phyloP scores from a whole-genome alignment of 176 grass and related monocot species.

The Triticum aestivum region DNA sequence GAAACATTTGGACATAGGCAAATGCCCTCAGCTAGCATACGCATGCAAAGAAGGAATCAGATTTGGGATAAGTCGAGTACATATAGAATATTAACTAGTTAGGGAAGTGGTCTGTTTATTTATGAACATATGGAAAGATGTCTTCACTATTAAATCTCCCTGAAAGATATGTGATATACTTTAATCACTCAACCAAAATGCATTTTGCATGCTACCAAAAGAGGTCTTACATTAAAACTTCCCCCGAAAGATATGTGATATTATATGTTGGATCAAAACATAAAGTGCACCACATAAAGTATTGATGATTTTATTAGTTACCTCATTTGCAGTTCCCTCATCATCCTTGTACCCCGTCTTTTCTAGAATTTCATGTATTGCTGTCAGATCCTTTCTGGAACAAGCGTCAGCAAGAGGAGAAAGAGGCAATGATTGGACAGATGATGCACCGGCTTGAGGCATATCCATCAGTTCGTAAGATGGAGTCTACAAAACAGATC shows the following conservation, averaged over 20 bases:
- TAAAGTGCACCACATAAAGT: not conserved
- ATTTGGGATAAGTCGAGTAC: not conserved
- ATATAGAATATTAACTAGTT: not conserved
- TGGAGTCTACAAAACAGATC: constrained; percentile 63
- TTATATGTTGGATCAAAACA: not conserved
- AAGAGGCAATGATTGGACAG: constrained; percentile 65
- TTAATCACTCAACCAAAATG: not conserved
- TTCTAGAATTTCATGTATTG: constrained; percentile 97
- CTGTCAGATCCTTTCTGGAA: constrained; percentile 95
- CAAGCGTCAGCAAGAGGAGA: constrained; percentile 96
- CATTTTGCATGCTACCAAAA: not conserved
- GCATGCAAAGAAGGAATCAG: not conserved
- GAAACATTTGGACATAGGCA: not conserved
- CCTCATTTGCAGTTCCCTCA: constrained; percentile 97
- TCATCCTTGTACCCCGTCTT: constrained; percentile 92
- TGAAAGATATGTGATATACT: not conserved
- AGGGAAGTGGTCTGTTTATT: not conserved
- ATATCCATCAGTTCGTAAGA: constrained; percentile 91
- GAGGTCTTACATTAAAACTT: not conserved
- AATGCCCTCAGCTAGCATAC: not conserved
- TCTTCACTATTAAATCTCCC: not conserved
- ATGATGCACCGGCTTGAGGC: constrained; percentile 57
- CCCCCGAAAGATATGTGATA: not conserved
- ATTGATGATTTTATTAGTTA: constrained; percentile 29
- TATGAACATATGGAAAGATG: not conserved